Conservation (phyloP, 2,329 filamentous ascomycete species). For the Diaporthe citriasiana region DNA sequence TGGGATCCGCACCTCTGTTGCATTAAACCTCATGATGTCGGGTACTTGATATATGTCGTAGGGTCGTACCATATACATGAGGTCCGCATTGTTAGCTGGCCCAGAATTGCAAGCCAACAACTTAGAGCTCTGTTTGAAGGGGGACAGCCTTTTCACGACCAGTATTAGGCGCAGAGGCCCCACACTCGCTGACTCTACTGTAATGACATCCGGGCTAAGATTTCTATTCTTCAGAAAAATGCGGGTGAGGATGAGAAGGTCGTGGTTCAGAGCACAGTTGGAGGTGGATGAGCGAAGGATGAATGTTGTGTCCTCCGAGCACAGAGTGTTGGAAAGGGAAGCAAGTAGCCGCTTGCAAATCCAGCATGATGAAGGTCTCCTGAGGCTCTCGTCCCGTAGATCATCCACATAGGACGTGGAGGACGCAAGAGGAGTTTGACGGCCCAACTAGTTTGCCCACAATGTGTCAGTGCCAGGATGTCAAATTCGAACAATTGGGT, state of each 20-base stretch:
- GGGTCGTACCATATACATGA: not conserved
- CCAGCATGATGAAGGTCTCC: not conserved
- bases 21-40: too few species aligned
- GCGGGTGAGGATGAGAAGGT: not conserved
- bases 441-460: not conserved
- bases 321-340: not conserved
- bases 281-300: not conserved
- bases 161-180: not conserved
- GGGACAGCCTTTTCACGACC: too few species aligned
- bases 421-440: not conserved
- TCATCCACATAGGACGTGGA: not conserved
- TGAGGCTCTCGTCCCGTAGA: not conserved
- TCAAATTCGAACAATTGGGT: too few species aligned
- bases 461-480: not conserved
- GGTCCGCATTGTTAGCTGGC: not conserved
- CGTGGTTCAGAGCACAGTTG: not conserved
- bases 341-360: not conserved
- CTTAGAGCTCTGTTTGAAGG: not conserved
- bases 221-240: not conserved
- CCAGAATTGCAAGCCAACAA: not conserved
- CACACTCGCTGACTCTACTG: not conserved
- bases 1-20: not conserved
- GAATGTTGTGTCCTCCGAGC: not conserved
- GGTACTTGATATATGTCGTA: not conserved
- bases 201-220: not conserved